Base-by-base conservation (phyloP, 2,329 filamentous ascomycete species). In the Botrytis cinerea region DNA sequence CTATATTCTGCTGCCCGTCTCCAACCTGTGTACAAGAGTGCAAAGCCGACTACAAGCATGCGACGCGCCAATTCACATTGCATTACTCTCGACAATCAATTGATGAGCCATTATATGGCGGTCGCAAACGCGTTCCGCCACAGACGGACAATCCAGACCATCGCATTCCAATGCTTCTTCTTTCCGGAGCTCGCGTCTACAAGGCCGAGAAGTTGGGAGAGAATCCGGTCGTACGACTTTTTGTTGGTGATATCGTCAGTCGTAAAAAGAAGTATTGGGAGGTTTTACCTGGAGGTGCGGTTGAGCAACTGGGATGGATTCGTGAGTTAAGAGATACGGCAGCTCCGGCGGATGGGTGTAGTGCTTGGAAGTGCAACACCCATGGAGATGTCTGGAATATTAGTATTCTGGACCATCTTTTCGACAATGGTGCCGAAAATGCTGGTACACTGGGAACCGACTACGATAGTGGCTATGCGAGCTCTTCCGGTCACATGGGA, bases 221-320 rank as follows among this genome's bases (percentile, higher is more conserved):
- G 2, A 10, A 72, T 67, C 12, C 20, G 12, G 12, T 64, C 8
- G 18, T 43, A 18, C 60, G 46, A 20, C 18, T 54, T 45, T 72
- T 72, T 51, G 60, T 71, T 2, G 46, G 45, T 22, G 70, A 71
- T 22, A 14, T 66, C 2, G 66, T 22, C 16, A 38, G n/a, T 8
- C 22, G 12, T 14, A 66, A 68, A 25, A 68, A 66, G 45, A 71
- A 66, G 63, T 67, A 72, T 25, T 67, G 46, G 60, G 70, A 72
- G 35, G 4, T 67, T 6, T 18, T 46, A 2, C 61, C 46, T 8
- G 46, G 46, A 25, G 46, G 46, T 12, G 8, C 10, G 14, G 46
- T 67, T 9, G 46, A 57, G 16, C 43, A 59, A 10, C 12, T 67
- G n/a, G 70, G 46, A 28, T 67, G 46, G 70, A n/a, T 32, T 9